These are phyloP conservation scores for Penicillium capsulatum DNA, from an alignment of 2,329 filamentous ascomycete species.

Conservation along the genomic window DNA sequence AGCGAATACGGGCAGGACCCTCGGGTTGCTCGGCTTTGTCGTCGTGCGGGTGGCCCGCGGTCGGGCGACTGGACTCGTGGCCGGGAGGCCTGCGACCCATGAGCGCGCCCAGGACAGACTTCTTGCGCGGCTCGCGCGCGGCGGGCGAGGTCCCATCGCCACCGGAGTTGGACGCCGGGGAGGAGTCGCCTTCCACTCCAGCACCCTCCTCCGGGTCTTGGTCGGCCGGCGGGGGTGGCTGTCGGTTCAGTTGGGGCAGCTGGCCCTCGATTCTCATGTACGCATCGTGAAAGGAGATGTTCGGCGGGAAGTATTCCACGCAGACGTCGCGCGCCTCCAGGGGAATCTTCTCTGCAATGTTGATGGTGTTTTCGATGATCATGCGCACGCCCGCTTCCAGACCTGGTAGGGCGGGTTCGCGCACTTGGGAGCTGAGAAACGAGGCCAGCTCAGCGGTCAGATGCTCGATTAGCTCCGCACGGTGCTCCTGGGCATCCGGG, in stretches of 20 bases:
- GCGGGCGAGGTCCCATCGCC: conserved; percentile 15
- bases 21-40: conserved; percentile 20
- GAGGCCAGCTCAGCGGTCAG: conserved; percentile 65
- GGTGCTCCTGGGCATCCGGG: conserved; percentile 62
- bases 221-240: conserved; percentile 17
- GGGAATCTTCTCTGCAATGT: conserved; percentile 79
- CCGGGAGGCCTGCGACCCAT: conserved; percentile 35
- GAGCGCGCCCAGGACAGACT: conserved; percentile 41
- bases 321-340: conserved; percentile 87
- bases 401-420: conserved; percentile 71
- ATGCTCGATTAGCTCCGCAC: conserved; percentile 63
- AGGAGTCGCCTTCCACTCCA: conserved; percentile 19
- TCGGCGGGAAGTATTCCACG: conserved; percentile 79
- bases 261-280: conserved; percentile 79
- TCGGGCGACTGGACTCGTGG: conserved; percentile 9
- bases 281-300: conserved; percentile 62
- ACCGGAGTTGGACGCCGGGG: conserved; percentile 20
- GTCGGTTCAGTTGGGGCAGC: conserved; percentile 54
- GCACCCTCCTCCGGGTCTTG: conserved; percentile 15
- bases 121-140: conserved; percentile 33
- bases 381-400: conserved; percentile 85
- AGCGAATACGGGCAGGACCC: conserved; percentile 56
- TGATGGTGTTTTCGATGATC: conserved; percentile 87
- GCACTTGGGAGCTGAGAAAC: conserved; percentile 67
- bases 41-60: conserved; percentile 16